Evolutionary conservation across 768 basidiomycete genomes (phyloP), one percentile per base, ranked within the genome.

Genomic region (Amanita pallidorosea): DNA sequence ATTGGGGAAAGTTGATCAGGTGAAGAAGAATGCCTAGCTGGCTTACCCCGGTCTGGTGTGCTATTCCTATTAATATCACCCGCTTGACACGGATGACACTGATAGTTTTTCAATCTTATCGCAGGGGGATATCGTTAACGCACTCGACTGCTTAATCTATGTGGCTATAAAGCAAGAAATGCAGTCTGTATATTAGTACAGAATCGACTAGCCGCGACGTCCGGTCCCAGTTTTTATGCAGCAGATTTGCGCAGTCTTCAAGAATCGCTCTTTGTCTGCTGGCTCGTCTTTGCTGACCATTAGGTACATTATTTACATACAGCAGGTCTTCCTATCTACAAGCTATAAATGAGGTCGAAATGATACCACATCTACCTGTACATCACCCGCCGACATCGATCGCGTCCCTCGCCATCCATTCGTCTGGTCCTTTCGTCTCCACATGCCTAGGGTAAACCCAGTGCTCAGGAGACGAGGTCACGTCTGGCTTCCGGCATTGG

Each of bases 1-100:
- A 77, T 60, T 77, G 73, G 65, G 75, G 70, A 0, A 65, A 70
- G 54, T 57, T 80, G 54, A 83, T 83, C 58, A 71, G 79, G 50
- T 80, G 36, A 48, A 48, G 47, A 17, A 48, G 4, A 5, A 35
- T 18, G 36, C 18, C 34, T 7, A 13, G 12, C 17, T n/a, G 35
- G 45, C 31, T 13, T 15, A 27, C 18, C 50, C 27, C 13, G n/a
- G 22, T 25, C 33, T 25, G 45, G 45, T 47, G 22, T 47, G 45
- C 33, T 35, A 29, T 29, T 45, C 4, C 17, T 41, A 17, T 29
- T 17, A 17, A 13, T 45, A 15, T 29, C 25, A 17, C 13, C 7
- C 12, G 15, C n/a, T 29, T 29, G 43, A 45, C 29, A 45, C 25
- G 23, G 27, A 27, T 5, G 13, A 45, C 4, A 31, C 43, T 45